Evolutionary conservation across 768 basidiomycete species (phyloP), one percentile per base, ranked within the genome.

Genomic region (Russula vinacea): DNA sequence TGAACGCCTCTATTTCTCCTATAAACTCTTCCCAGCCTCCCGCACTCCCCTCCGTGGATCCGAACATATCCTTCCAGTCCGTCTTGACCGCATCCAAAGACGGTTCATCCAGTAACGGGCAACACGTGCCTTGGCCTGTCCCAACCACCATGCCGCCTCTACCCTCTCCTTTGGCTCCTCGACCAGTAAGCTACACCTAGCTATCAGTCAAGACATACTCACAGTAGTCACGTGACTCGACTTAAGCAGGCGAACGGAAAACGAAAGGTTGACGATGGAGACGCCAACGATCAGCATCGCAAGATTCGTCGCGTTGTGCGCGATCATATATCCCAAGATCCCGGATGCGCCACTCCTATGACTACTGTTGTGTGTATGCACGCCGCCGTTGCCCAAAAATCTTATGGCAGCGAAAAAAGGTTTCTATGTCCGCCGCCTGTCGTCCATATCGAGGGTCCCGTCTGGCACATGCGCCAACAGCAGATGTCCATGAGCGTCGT

Each of bases 371-470:
- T 92, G 66, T 93, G 90, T 69, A 80, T 94, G 58, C 94, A 96
- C 71, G 92, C 94, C 29, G 92, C 91, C 37, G 92, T 94, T 56
- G 94, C 92, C 1, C 94, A 97, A 78, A 97, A 97, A 78, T 94
- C 92, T 13, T 97, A 97, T 73, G 92, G 92, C 57, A 92, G 89
- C 74, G 94, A 97, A 78, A 94, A 95, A 75, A 88, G 94, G 62
- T 94, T 95, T 73, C 83, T 98, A 42, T 93, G 91, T 71, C 94
- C 94, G 10, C 94, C 94, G 3, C 94, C 94, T 10, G 85, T 96
- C 62, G 92, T 98, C 35, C 90, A 92, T 69, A 92, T 95, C 68
- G 90, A 93, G 70, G 92, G 93, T 22, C 90, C 94, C 2, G 85
- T 88, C 44, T 87, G 87, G 84, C 88, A 90, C 67, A 87, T 92